Conservation (phyloP, 768 basidiomycete species). For the Lactarius sanguifluus region DNA sequence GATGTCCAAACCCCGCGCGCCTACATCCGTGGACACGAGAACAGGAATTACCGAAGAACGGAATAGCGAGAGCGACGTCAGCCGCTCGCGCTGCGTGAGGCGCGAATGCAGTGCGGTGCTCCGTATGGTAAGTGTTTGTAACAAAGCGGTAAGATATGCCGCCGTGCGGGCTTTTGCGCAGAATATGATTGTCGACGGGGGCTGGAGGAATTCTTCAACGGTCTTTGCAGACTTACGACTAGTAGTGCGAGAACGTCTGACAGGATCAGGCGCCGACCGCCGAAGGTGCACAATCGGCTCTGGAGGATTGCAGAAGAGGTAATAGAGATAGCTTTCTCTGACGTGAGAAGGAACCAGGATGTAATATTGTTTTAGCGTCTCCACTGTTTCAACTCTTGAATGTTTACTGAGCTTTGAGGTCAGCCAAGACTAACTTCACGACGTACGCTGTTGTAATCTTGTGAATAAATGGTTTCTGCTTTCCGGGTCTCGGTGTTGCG, state of each 20-base stretch:
- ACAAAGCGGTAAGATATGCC: slow-evolving; percentile 79
- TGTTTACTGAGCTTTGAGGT: slow-evolving; percentile 19
- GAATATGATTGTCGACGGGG: slow-evolving; percentile 97
- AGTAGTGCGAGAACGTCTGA: slow-evolving; percentile 30
- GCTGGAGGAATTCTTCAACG: slow-evolving; percentile 57
- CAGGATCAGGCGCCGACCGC: slow-evolving; percentile 43
- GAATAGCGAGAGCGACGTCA: slow-evolving; percentile 83
- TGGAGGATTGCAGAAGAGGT: slow-evolving; percentile 87
- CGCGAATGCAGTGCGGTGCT: slow-evolving; percentile 91
- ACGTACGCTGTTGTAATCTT: slow-evolving; percentile 71
- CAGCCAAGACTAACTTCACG: neutral
- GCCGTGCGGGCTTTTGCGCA: slow-evolving; percentile 82
- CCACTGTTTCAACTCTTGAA: slow-evolving; percentile 82
- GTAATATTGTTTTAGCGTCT: slow-evolving; percentile 84
- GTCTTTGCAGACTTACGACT: slow-evolving; percentile 34
- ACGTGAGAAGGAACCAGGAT: slow-evolving; percentile 93
- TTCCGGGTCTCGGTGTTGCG: slow-evolving; percentile 74
- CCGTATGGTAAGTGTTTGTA: slow-evolving; percentile 78
- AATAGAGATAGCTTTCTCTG: slow-evolving; percentile 86
- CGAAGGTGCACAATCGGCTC: slow-evolving; percentile 70
- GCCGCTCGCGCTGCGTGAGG: slow-evolving; percentile 86
- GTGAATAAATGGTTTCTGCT: slow-evolving; percentile 84
- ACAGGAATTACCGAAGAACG: slow-evolving; percentile 85
- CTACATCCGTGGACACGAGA: slow-evolving; percentile 93
- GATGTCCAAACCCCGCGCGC: slow-evolving; percentile 92